Evolutionary conservation across 345 rosid genomes (phyloP), one percentile per base, ranked within the genome.

Genomic region (Turnera subulata): DNA sequence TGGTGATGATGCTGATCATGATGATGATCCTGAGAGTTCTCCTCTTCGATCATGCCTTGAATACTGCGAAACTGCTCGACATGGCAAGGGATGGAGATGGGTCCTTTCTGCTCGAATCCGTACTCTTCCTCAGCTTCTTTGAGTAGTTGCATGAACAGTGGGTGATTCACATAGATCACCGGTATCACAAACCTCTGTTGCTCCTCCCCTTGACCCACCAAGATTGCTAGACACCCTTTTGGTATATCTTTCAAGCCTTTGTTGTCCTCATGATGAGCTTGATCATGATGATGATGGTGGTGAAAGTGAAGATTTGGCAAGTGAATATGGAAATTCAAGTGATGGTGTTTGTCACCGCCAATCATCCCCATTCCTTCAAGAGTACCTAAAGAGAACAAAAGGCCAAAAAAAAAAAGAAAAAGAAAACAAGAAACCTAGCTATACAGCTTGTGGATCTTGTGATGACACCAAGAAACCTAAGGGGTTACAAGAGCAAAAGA

Each of bases 61-160:
- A 88, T 82, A 59, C 64, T 70, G 16, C 81, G 82, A 47, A 91
- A 91, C 67, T 86, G 82, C 64, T 88, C 83, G 0, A 88, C 89
- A 32, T 80, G 78, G 72, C 96, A 91, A 40, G 98, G 98, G 39
- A 91, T 81, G 2, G 85, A 77, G 71, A 91, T 81, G 13, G 89
- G 95, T 1, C 98, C 98, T 29, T 73, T 61, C 38, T 88, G 96
- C 15, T 81, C 79, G 50, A 88, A 91, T 1, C 94, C 98, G 45
- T 63, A 88, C 69, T 85, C 92, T 38, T 85, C 85, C 61, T 91
- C 97, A 18, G 97, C 91, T 29, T 71, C 91, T 66, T 84, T 82
- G 43, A 91, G 59, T 1, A 88, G 70, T 21, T 66, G 53, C 78
- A 74, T 45, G 62, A 91, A 91, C 43, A 83, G 81, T 57, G 93